These are phyloP conservation scores for Choanephora cucurbitarum DNA, from an alignment of 371 early-diverging fungal genomes.

Conservation along the genomic window DNA sequence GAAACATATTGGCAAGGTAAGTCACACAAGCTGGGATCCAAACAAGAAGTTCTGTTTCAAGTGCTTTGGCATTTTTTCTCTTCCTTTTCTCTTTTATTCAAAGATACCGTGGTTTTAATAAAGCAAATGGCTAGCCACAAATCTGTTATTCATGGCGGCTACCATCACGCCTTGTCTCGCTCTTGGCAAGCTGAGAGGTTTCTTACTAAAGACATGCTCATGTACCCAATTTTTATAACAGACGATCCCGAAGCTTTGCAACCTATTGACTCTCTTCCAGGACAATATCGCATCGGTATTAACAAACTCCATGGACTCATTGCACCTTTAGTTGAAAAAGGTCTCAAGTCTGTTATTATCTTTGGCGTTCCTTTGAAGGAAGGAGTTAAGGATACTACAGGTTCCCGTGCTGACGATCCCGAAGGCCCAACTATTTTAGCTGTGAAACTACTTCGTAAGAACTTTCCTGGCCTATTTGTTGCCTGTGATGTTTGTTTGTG, in stretches of 20 bases:
- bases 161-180: slow-evolving; percentile 80
- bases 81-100: slow-evolving; percentile 4
- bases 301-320: slow-evolving; percentile 75
- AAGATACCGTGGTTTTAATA: not conserved
- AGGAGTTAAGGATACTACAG: slow-evolving; percentile 73
- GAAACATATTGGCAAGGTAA: no score
- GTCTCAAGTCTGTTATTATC: slow-evolving; percentile 83
- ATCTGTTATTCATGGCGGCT: slow-evolving; percentile 86
- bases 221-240: slow-evolving; percentile 94
- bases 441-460: slow-evolving; percentile 71
- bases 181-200: slow-evolving; percentile 75
- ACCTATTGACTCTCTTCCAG: slow-evolving; percentile 83
- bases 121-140: slow-evolving; percentile 29
- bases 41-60: no score
- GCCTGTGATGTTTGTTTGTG: slow-evolving; percentile 97
- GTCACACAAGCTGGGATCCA: no score
- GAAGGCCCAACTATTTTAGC: slow-evolving; percentile 88
- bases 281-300: slow-evolving; percentile 85
- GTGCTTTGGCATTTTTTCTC: not conserved
- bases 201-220: slow-evolving; percentile 75
- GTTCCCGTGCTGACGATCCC: slow-evolving; percentile 85
- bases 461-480: slow-evolving; percentile 83
- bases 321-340: slow-evolving; percentile 84
- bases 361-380: slow-evolving; percentile 94
- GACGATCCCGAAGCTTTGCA: slow-evolving; percentile 78